These are phyloP conservation scores for Floccularia luteovirens DNA, from an alignment of 768 basidiomycete genomes.

Conservation along the genomic window DNA sequence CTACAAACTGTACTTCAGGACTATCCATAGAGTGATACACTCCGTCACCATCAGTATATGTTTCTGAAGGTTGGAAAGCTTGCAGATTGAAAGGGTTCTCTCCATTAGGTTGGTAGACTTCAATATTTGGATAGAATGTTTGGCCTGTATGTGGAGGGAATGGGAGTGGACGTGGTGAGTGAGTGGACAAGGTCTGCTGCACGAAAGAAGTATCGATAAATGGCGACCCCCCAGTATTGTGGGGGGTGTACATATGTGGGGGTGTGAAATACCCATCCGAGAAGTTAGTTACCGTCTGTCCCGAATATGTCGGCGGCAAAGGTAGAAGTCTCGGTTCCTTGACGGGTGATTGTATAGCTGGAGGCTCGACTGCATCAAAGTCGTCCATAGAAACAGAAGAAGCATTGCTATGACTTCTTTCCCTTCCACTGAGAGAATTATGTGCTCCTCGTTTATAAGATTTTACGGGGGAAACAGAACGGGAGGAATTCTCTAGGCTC, in stretches of 20 bases:
- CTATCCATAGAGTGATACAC: no score
- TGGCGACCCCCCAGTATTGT: neutral
- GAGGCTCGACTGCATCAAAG: no score
- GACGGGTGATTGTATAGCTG: no score
- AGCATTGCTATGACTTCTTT: neutral
- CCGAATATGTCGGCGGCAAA: no score
- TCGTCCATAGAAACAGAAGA: neutral
- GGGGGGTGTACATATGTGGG: no score
- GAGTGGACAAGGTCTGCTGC: neutral
- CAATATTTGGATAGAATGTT: neutral
- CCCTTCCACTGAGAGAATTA: neutral
- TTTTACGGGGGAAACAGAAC: constrained; percentile 1
- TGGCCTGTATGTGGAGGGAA: neutral
- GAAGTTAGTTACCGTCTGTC: no score
- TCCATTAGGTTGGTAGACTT: neutral
- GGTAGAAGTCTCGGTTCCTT: neutral
- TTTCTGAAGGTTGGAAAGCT: no score
- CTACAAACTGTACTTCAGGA: no score
- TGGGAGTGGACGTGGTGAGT: neutral
- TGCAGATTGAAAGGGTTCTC: no score
- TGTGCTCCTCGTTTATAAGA: neutral
- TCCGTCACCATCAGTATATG: no score
- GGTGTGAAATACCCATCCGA: no score
- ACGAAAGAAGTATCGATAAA: neutral
- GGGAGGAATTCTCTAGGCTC: constrained; percentile 19